Evolutionary conservation across 1,284 basidiomycete genomes (phyloP).

Genomic region (Apiotrichum akiyoshidainum): DNA sequence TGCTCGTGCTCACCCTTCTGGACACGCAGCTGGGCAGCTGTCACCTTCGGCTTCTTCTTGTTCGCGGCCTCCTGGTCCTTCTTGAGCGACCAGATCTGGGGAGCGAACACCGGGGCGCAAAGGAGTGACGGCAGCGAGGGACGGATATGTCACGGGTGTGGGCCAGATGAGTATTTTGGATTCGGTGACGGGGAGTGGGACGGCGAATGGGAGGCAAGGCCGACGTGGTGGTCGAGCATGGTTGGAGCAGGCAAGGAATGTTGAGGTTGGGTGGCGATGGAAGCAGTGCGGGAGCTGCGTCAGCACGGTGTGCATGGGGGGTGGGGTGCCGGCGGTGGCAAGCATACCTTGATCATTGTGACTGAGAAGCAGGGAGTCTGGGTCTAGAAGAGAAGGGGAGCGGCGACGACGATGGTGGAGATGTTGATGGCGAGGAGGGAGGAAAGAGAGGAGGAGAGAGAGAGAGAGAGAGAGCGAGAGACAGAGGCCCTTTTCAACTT

Average conservation of each 20-base stretch:
- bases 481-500: too few species aligned
- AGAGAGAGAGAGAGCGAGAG: background rate
- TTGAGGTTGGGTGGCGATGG: background rate
- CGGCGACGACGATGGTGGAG: background rate
- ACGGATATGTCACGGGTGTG: too few species aligned
- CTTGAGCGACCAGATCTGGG: conserved; percentile 95
- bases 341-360: conserved; percentile 55
- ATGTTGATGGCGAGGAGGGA: background rate
- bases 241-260: too few species aligned
- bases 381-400: background rate
- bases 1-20: conserved; percentile 75
- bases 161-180: too few species aligned
- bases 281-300: conserved; percentile 1
- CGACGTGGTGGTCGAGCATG: too few species aligned
- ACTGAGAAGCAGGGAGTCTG: background rate
- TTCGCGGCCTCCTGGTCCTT: conserved; percentile 85
- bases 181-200: background rate
- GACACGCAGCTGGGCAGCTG: conserved; percentile 93
- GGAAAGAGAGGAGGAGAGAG: background rate
- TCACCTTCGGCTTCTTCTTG: conserved; percentile 95
- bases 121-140: background rate
- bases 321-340: background rate
- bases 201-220: background rate
- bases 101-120: background rate
- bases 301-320: background rate